Evolutionary conservation across 805 yeast species (phyloP), one percentile per base, ranked within the genome.

Genomic region (Candida maesae): DNA sequence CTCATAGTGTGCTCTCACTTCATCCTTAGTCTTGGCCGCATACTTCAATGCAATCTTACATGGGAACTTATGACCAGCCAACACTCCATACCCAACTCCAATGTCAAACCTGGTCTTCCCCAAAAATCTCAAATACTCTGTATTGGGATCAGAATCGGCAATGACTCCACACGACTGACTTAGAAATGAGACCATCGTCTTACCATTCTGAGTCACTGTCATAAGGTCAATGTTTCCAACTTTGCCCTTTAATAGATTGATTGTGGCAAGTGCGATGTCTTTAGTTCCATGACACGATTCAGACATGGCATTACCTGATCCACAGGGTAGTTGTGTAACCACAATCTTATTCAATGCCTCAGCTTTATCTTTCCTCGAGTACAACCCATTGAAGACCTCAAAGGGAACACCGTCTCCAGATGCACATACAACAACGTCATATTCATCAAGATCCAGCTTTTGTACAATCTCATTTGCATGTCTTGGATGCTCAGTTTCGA

Each of bases 351-450:
- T 67, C 52, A 90, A 80, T 0, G 89, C 89, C n/a, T 61, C 62
- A 0, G 65, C 75, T 5, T 82, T 74, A 59, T 90, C 96, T 0
- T 64, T 51, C 21, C 96, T 70, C 45, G 63, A 64, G 50, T 78
- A 86, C 24, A 93, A 67, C 2, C 98, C 99, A 60, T 93, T 93
- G 39, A 89, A 74, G 8, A 93, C 89, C 61, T 93, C 98, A 61
- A 90, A 95, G 0, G 97, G 97, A 21, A 87, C 79, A 13, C 99
- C 99, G 64, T 93, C 99, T 10, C 99, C 99, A 0, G 96, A 87
- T 29, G 95, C 91, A 65, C 97, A 89, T 1, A 86, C 84, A 31
- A 93, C 74, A 3, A 84, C 74, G 61, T 90, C 97, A 56, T 75
- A 88, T 36, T 71, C 65, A 13, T 66, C 64, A 3, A 77, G 46